A percentile compares a stretch with the other conserved stretches of the same genome.
phyloP scores from a whole-genome alignment of 2,329 filamentous ascomycete genomes.

The Aspergillus pseudoviridinutans region DNA sequence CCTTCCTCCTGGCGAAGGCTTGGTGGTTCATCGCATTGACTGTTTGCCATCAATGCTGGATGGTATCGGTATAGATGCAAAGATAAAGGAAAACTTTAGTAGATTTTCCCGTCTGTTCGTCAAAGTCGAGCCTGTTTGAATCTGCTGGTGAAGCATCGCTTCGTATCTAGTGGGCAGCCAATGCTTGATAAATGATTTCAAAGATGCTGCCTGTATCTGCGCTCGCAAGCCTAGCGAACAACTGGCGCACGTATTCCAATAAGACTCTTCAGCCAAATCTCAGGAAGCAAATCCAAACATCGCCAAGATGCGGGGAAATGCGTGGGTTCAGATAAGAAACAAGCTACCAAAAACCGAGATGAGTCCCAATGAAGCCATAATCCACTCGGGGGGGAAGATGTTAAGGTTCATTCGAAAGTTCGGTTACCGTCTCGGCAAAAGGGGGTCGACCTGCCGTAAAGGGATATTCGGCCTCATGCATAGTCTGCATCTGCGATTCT shows the following conservation, averaged over 20 bases:
- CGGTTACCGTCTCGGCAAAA: background rate
- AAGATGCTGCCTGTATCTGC: background rate
- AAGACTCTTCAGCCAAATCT: background rate
- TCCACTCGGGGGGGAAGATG: background rate
- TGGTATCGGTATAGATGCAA: background rate
- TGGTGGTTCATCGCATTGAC: background rate
- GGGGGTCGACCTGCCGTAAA: slow-evolving; percentile 19
- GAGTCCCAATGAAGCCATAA: background rate
- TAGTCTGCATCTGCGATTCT: no score
- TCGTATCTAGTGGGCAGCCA: background rate
- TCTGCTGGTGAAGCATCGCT: no score
- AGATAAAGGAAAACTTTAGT: background rate
- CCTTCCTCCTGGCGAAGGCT: slow-evolving; percentile 1
- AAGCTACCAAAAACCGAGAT: no score
- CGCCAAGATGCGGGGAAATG: background rate
- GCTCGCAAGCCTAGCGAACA: background rate
- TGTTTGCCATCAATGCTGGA: slow-evolving; percentile 11
- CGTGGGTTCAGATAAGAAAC: background rate
- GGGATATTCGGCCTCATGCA: background rate
- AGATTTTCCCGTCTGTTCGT: no score
- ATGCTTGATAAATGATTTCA: background rate
- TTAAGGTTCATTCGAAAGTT: background rate
- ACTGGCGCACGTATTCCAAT: background rate
- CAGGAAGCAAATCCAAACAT: background rate
- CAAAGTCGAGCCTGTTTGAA: no score